phyloP scores from a whole-genome alignment of 176 grass and related monocot species.

The Zoysia pacifica region DNA sequence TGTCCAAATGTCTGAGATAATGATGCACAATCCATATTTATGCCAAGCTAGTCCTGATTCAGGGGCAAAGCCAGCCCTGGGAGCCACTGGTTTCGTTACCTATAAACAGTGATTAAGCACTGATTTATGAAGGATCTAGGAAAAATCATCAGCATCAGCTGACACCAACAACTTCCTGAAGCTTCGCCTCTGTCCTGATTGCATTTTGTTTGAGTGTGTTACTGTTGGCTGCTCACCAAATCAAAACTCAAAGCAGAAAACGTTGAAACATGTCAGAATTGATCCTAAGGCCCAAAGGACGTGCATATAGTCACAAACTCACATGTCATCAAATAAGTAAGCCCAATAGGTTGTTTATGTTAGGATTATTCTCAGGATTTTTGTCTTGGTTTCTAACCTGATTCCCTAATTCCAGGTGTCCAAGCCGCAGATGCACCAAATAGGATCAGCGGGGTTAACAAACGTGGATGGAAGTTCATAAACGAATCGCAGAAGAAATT shows the following conservation, averaged over 20 bases:
- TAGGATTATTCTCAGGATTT: background rate
- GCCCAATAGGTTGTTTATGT: background rate
- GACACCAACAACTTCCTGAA: too few relatives aligned
- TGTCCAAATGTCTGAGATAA: background rate
- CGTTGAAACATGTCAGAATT: background rate
- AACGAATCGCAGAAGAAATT: conserved; percentile 55
- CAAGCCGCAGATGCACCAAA: conserved; percentile 50
- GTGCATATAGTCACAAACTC: background rate
- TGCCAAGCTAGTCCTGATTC: background rate
- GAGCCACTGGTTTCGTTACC: too few relatives aligned
- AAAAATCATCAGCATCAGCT: too few relatives aligned
- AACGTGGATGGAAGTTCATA: conserved; percentile 76
- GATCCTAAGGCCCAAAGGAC: too few relatives aligned
- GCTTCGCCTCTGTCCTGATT: too few relatives aligned
- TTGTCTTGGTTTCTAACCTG: conserved; percentile 12
- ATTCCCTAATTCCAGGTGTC: conserved; percentile 42
- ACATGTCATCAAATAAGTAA: too few relatives aligned
- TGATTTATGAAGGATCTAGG: too few relatives aligned
- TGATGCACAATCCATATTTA: background rate
- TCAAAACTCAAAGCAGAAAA: background rate
- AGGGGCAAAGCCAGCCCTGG: too few relatives aligned
- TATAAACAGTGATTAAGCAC: too few relatives aligned
- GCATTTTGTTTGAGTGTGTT: background rate
- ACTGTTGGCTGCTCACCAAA: background rate
- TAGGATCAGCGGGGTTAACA: conserved; percentile 76